Evolutionary conservation across 2,329 filamentous ascomycete genomes (phyloP).

Genomic region (Hymenoscyphus linearis): DNA sequence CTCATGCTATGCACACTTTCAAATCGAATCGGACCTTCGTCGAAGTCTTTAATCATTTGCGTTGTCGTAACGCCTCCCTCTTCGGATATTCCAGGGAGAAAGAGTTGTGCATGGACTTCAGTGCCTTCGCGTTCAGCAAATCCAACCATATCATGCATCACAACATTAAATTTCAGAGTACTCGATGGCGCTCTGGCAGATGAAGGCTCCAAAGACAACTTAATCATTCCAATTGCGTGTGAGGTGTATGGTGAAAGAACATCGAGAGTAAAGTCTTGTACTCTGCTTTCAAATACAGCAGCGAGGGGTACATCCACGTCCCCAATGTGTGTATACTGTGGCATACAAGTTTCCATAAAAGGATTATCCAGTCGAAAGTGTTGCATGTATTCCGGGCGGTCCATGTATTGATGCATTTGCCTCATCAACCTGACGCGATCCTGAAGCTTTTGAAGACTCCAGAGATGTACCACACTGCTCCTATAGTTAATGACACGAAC

Average conservation of each 20-base stretch:
- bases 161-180: slow-evolving; percentile 95
- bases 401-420: slow-evolving; percentile 93
- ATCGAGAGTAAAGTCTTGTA: slow-evolving; percentile 90
- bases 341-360: slow-evolving; percentile 86
- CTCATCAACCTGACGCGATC: slow-evolving; percentile 87
- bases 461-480: slow-evolving; percentile 78
- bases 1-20: slow-evolving; percentile 99
- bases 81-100: slow-evolving; percentile 84
- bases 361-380: slow-evolving; percentile 91
- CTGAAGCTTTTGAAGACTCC: slow-evolving; percentile 90
- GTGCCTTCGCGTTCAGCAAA: slow-evolving; percentile 95
- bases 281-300: slow-evolving; percentile 88
- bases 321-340: slow-evolving; percentile 85
- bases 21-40: slow-evolving; percentile 86
- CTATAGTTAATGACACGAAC: slow-evolving; percentile 89
- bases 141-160: slow-evolving; percentile 92
- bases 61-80: slow-evolving; percentile 91
- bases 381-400: slow-evolving; percentile 89
- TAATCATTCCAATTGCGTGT: slow-evolving; percentile 84
- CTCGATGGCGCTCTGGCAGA: slow-evolving; percentile 87
- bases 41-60: slow-evolving; percentile 88
- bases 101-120: slow-evolving; percentile 94
- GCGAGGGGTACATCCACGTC: slow-evolving; percentile 89
- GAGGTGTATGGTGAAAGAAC: slow-evolving; percentile 89
- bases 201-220: slow-evolving; percentile 86